Base-by-base conservation (phyloP, 2,329 filamentous ascomycete species). In the Colletotrichum limetticola region DNA sequence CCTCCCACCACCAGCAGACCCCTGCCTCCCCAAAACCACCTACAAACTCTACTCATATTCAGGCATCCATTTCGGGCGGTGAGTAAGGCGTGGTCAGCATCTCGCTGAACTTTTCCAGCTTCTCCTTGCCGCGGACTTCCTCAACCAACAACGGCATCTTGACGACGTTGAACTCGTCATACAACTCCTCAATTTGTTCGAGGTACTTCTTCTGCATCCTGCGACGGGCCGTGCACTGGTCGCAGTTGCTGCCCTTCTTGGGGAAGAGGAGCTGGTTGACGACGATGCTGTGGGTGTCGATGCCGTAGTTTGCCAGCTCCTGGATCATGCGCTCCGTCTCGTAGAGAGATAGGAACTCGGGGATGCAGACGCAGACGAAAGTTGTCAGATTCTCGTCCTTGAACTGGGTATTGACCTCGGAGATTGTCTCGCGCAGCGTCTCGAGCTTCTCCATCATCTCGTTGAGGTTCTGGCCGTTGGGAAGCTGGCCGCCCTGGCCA, bases 141-240 rank as follows among this genome's bases (percentile, higher is more conserved):
- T 99, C 96, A 1, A 97, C 94, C 72, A 99, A 85, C 79, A 99
- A 84, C 49, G 97, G 97, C 95, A 99, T 98, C 88, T 96, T 96
- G 77, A 99, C 96, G 52, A 99, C 95, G 81, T 99, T 98, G 86
- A 99, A 99, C 83, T 99, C 97, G 80, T 98, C 95, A 82, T 99
- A 99, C 72, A 99, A 86, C 86, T 99, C 97, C 85, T 97, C 95
- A 79, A 98, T 98, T 88, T 99, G 96, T 81, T 98, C 95, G 56
- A 99, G 89, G 82, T 99, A 99, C 87, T 99, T 99, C 88, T 95
- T 97, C 88, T 99, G 97, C 97, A 99, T 99, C 87, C 97, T 97
- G 80, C 95, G 89, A 76, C 97, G 88, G 58, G 97, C 94, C 81
- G 95, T 97, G 85, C 97, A 99, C 87, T 99, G 97, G 75, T 98